Evolutionary conservation across 2,329 filamentous ascomycete genomes (phyloP), one percentile per base, ranked within the genome.

Genomic region (Talaromyces sp.): DNA sequence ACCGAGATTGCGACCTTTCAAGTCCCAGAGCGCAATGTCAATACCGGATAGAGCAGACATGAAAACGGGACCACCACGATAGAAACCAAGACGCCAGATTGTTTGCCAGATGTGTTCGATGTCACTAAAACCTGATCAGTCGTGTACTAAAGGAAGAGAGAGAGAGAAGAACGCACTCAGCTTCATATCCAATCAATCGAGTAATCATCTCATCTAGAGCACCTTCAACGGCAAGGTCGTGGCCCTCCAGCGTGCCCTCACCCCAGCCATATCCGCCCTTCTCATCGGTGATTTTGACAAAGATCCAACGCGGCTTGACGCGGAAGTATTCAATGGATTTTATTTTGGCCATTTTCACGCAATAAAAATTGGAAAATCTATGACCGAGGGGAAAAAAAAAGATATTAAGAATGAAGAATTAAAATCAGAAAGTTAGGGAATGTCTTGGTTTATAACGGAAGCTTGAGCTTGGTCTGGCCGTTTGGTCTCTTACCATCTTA

Each of bases 31-130:
- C 0, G 88, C 88, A 69, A 92, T 92, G 66, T 92, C 89, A 53
- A 92, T 84, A 2, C 89, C 89, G 0, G 87, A 83, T 15, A 92
- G 73, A 0, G 89, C 89, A 63, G 84, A 89, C 88, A 92, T 91
- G 63, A 92, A 86, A 9, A 92, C 88, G 0, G 89, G 87, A 0
- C 89, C 89, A 2, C 89, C 89, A 28, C 89, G 80, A 70, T 92
- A 92, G 71, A 92, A 93, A 0, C 84, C 83, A 41, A 82, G 77
- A 41, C 89, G 81, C 82, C 85, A 91, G 25, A 83, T 82, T 62
- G 81, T 80, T 69, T 91, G 88, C 89, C 89, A 92, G 59, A 92
- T 87, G 62, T 90, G 85, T 68, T 92, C 89, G 62, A 92, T 91
- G 51, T 90, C 84, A 67, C 86, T 89, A 46, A 33, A 33, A n/a